Evolutionary conservation across 345 rosid species (phyloP), one percentile per base, ranked within the genome.

Genomic region (Sapria himalayana): DNA sequence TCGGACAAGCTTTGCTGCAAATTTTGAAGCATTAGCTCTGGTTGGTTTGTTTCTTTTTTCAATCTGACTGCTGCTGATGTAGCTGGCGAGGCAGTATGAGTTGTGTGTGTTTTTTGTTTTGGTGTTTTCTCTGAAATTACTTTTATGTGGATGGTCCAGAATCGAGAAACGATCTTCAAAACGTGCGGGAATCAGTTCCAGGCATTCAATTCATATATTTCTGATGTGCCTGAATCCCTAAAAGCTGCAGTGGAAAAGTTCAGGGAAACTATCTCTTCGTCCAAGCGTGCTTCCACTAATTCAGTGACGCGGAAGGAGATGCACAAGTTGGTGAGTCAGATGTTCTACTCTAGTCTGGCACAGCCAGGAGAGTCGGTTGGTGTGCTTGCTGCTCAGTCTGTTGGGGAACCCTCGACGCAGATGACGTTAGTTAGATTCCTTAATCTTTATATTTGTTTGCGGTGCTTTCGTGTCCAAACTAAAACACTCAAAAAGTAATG

Each of bases 321-420:
- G 37, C 48, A 72, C 56, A 64, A 74, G 31, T 60, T 78, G 45
- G 47, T 82, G 59, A 65, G 71, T 61, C 73, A 70, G 52, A 82
- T 74, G 49, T 89, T 64, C 58, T 54, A 76, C 45, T 62, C 65
- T 19, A 78, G 94, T 63, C 98, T 89, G 42, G 98, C 93, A 19
- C 94, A 82, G 65, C 98, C 94, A 29, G 98, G 98, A 41, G 98
- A 89, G 61, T 91, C 98, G 15, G 93, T 89, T 42, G 98, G 98
- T 52, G 75, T 89, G 56, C 91, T 89, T 62, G 94, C 98, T 49
- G 78, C 91, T 47, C 98, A 89, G 45, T 89, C 98, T 57, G 98
- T 89, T 4, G 98, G 98, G 57, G 98, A 89, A 69, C 98, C 98
- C 44, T 89, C 98, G 9, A 89, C 98, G 46, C 98, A 89, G 54